phyloP scores from a whole-genome alignment of 192 early-diverging fungal genomes.

The Backusella macrospora region DNA sequence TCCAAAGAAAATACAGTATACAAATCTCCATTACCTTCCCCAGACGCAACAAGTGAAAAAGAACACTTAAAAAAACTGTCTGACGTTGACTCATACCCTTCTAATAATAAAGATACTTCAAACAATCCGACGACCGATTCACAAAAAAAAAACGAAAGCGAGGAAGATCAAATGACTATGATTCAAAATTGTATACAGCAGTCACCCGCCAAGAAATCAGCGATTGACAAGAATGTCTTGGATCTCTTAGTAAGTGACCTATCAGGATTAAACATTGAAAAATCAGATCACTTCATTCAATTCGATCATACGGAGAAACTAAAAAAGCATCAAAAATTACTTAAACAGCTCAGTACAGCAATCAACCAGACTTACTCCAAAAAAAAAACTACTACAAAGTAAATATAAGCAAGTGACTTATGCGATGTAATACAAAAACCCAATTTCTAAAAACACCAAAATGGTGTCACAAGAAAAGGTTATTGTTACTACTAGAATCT shows the following conservation, averaged over 20 bases:
- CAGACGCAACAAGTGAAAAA: neutral
- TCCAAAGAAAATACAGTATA: constrained; percentile 2
- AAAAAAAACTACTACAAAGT: neutral
- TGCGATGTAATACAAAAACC: no score
- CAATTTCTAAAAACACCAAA: no score
- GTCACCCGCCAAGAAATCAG: constrained; percentile 23
- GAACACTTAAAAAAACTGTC: neutral
- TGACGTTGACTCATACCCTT: neutral
- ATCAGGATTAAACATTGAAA: neutral
- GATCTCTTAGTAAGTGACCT: constrained; percentile 16
- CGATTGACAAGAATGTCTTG: constrained; percentile 12
- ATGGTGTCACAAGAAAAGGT: no score
- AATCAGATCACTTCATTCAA: neutral
- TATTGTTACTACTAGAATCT: no score
- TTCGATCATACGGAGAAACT: neutral
- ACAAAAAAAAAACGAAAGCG: neutral
- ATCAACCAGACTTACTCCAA: neutral
- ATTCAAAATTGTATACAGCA: neutral
- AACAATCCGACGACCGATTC: neutral
- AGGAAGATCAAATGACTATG: neutral
- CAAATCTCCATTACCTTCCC: neutral
- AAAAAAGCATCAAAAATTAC: constrained; percentile 12
- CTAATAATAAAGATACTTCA: no score
- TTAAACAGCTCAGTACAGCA: neutral
- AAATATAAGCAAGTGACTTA: no score